These are phyloP conservation scores for Penicillium manginii DNA, from an alignment of 495 filamentous ascomycete species.

Conservation along the genomic window DNA sequence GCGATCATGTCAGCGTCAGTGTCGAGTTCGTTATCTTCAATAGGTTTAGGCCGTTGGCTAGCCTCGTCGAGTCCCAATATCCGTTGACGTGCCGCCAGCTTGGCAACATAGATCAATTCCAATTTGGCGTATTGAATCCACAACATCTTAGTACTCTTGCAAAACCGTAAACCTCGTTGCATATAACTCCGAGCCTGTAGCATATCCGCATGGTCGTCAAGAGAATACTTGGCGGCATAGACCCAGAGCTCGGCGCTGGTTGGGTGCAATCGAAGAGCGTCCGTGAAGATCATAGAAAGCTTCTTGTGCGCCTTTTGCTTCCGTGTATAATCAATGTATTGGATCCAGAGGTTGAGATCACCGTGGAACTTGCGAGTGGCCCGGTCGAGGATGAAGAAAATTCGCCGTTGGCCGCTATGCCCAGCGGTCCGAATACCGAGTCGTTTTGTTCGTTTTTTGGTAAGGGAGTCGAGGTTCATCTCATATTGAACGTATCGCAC, in stretches of 20 bases:
- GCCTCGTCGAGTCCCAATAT: constrained; percentile 69
- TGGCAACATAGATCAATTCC: constrained; percentile 88
- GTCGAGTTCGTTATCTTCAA: constrained; percentile 41
- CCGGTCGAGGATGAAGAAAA: constrained; percentile 87
- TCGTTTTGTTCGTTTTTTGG: constrained; percentile 78
- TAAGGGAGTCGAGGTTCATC: constrained; percentile 82
- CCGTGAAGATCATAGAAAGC: constrained; percentile 75
- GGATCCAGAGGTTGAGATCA: constrained; percentile 83
- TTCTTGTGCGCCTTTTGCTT: constrained; percentile 79
- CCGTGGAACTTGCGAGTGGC: constrained; percentile 85
- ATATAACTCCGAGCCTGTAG: constrained; percentile 82
- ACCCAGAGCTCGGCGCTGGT: constrained; percentile 85
- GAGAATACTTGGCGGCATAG: constrained; percentile 74
- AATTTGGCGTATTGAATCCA: constrained; percentile 92
- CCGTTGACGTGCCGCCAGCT: constrained; percentile 71
- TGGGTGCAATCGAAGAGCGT: constrained; percentile 80
- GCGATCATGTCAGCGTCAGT: constrained; percentile 59
- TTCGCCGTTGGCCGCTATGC: constrained; percentile 74
- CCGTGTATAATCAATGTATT: constrained; percentile 83
- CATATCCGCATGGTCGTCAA: constrained; percentile 83
- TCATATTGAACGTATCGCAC: constrained; percentile 88
- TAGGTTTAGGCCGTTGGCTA: constrained; percentile 42
- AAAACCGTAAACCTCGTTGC: constrained; percentile 86
- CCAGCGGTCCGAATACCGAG: constrained; percentile 67
- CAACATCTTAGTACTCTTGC: constrained; percentile 66